Conservation (phyloP, 2,329 filamentous ascomycete species). For the Cladosporium velox region DNA sequence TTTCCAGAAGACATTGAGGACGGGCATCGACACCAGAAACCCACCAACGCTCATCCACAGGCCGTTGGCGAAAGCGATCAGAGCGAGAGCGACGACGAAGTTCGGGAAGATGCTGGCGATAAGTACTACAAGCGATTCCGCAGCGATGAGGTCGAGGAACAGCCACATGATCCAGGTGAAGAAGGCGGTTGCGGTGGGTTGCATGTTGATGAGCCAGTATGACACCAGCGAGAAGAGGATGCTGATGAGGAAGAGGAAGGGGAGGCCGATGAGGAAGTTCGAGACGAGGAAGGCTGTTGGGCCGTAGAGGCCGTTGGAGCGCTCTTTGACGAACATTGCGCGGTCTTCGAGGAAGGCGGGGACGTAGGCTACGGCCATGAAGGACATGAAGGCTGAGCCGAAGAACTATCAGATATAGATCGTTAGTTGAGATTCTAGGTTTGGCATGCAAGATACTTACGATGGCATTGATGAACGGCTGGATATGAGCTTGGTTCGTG, state of each 20-base stretch:
- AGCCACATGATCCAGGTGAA: constrained; percentile 80
- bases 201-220: constrained; percentile 80
- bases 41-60: constrained; percentile 84
- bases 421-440: neutral
- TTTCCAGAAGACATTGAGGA: constrained; percentile 78
- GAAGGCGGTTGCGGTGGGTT: constrained; percentile 64
- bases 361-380: constrained; percentile 70
- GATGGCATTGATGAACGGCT: constrained; percentile 77
- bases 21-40: constrained; percentile 71
- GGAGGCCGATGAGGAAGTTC: constrained; percentile 78
- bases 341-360: constrained; percentile 79
- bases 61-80: constrained; percentile 81
- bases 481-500: constrained; percentile 68
- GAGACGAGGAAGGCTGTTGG: constrained; percentile 68
- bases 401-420: constrained; percentile 40
- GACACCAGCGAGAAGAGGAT: constrained; percentile 71
- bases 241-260: constrained; percentile 75
- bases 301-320: constrained; percentile 76
- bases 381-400: constrained; percentile 51
- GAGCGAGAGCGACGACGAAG: constrained; percentile 75
- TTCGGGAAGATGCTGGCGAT: constrained; percentile 70
- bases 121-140: constrained; percentile 78
- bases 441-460: constrained; percentile 21
- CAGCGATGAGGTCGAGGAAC: constrained; percentile 79
- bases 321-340: constrained; percentile 70